A percentile compares a stretch with the other conserved stretches of the same genome.
phyloP scores from a whole-genome alignment of 495 filamentous ascomycete genomes.

The Elaphomyces granulatus region DNA sequence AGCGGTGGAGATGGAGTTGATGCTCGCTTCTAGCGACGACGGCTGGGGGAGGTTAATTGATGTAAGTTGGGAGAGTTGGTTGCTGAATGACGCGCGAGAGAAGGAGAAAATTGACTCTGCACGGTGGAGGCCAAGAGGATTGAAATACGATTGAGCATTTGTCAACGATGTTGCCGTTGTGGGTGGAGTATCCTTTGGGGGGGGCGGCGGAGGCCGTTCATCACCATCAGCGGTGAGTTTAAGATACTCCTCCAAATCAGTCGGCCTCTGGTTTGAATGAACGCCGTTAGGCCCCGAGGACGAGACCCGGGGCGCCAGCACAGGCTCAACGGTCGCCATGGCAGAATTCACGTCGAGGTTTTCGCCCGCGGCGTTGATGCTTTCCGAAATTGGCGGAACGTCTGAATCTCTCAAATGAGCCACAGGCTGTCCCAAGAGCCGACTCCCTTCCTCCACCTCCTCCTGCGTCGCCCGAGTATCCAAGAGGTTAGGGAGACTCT shows the following conservation, averaged over 20 bases:
- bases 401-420: not conserved
- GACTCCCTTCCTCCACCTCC: not conserved
- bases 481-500: slow-evolving; percentile 9
- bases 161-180: slow-evolving; percentile 26
- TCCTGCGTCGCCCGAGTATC: slow-evolving; percentile 7
- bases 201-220: slow-evolving; percentile 19
- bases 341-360: slow-evolving; percentile 10
- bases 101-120: slow-evolving; percentile 77
- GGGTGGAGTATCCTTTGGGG: slow-evolving; percentile 29
- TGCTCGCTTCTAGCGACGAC: slow-evolving; percentile 61
- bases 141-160: slow-evolving; percentile 38
- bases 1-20: slow-evolving; percentile 69
- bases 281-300: not conserved
- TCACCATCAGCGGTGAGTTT: slow-evolving; percentile 28
- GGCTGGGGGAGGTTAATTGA: slow-evolving; percentile 75
- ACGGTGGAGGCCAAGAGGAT: slow-evolving; percentile 34
- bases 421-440: slow-evolving; percentile 3
- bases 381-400: not conserved
- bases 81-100: slow-evolving; percentile 76
- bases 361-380: not conserved
- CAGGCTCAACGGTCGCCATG: slow-evolving; percentile 24
- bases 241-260: slow-evolving; percentile 34
- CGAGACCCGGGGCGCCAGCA: slow-evolving; percentile 9
- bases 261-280: slow-evolving; percentile 5
- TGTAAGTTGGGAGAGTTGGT: slow-evolving; percentile 76